phyloP scores from a whole-genome alignment of 768 basidiomycete genomes.

The Nidularia sp. region DNA sequence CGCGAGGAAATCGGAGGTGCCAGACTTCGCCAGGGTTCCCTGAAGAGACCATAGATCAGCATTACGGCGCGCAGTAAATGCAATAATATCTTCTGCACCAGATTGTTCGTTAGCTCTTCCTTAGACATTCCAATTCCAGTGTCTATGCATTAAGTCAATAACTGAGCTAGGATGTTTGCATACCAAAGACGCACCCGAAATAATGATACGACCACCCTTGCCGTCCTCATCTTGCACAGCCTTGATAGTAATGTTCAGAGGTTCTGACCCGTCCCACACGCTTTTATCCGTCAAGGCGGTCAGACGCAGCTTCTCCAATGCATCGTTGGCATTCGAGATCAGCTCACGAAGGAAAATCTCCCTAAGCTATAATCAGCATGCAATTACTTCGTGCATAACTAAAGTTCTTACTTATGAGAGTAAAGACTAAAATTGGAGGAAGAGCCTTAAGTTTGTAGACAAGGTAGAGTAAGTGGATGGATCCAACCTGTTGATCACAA shows the following conservation, averaged over 20 bases:
- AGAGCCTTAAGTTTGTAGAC: constrained; percentile 2
- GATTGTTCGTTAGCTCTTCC: constrained; percentile 81
- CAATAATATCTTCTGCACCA: constrained; percentile 36
- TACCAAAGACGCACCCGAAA: constrained; percentile 50
- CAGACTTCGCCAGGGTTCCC: constrained; percentile 95
- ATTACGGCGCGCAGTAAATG: too few species aligned
- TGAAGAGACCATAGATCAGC: constrained; percentile 16
- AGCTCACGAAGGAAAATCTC: constrained; percentile 88
- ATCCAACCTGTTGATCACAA: constrained; percentile 82
- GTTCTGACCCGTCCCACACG: constrained; percentile 63
- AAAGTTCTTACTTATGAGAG: constrained; percentile 61
- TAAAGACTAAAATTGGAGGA: constrained; percentile 52
- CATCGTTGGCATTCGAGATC: constrained; percentile 94
- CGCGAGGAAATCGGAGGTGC: constrained; percentile 90
- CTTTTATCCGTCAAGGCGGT: constrained; percentile 75
- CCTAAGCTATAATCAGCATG: constrained; percentile 26
- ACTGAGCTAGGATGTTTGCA: background rate
- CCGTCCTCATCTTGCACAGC: constrained; percentile 66
- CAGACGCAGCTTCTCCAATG: constrained; percentile 90
- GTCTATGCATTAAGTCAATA: constrained; percentile 40
- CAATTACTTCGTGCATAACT: too few species aligned
- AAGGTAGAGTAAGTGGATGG: constrained; percentile 1
- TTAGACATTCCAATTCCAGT: constrained; percentile 98
- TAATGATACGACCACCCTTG: constrained; percentile 65
- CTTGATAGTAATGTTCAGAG: constrained; percentile 89